These are phyloP conservation scores for Cadophora luteo-olivacea DNA, from an alignment of 2,329 filamentous ascomycete genomes.

Conservation along the genomic window DNA sequence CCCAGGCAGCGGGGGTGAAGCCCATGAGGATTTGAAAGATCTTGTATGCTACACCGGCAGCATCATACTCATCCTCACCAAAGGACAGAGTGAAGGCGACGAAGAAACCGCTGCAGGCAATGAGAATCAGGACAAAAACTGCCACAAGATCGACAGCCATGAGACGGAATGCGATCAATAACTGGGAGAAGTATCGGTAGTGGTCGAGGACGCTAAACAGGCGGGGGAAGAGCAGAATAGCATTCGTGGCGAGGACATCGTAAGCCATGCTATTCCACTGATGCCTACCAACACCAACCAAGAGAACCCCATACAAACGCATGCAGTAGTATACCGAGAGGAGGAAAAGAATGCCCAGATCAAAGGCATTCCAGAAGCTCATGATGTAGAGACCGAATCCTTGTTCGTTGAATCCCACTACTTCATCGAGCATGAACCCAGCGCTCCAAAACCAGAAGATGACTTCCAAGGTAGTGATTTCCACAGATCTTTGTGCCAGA, in stretches of 20 bases:
- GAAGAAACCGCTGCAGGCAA: conserved; percentile 93
- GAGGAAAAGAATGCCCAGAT: conserved; percentile 85
- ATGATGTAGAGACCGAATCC: conserved; percentile 96
- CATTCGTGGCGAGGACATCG: conserved; percentile 91
- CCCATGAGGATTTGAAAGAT: conserved; percentile 96
- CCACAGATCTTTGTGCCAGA: conserved; percentile 73
- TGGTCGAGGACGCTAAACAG: conserved; percentile 94
- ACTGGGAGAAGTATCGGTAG: conserved; percentile 93
- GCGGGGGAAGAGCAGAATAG: conserved; percentile 86
- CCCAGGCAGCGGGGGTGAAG: conserved; percentile 94
- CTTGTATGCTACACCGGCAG: conserved; percentile 80
- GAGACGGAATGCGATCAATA: conserved; percentile 90
- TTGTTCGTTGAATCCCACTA: conserved; percentile 96
- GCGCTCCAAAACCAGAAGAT: conserved; percentile 98
- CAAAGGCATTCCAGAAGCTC: conserved; percentile 97
- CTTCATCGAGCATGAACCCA: conserved; percentile 94
- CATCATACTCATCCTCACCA: conserved; percentile 70
- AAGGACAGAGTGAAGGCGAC: conserved; percentile 90
- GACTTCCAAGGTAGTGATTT: conserved; percentile 84
- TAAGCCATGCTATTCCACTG: conserved; percentile 85
- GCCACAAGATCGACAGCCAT: conserved; percentile 92
- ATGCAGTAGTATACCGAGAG: conserved; percentile 90
- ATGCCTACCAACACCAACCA: conserved; percentile 72
- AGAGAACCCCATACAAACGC: conserved; percentile 84
- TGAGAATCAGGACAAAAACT: conserved; percentile 82